Percentiles rank a stretch among this genome's conserved stretches.
These are phyloP conservation scores for Metschnikowia colocasiae DNA, from an alignment of 805 yeast genomes.

Conservation along the genomic window DNA sequence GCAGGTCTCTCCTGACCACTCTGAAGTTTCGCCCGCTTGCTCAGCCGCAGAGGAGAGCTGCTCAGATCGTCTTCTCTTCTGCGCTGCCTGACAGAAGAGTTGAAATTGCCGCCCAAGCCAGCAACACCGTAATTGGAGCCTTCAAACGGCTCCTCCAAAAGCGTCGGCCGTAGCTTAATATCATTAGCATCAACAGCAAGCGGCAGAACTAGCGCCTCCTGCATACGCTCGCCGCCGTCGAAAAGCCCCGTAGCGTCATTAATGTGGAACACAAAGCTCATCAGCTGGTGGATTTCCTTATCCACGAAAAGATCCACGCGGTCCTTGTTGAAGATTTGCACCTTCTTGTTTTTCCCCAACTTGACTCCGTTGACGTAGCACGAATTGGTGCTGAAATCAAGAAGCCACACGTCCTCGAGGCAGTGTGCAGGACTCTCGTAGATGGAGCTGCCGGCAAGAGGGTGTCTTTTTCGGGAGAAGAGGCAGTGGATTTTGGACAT, in stretches of 20 bases:
- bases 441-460: conserved; percentile 45
- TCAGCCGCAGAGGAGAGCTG: conserved; percentile 19
- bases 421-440: conserved; percentile 73
- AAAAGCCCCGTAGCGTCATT: conserved; percentile 63
- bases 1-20: conserved; percentile 26
- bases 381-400: conserved; percentile 77
- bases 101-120: conserved; percentile 31
- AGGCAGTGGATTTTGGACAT: conserved; percentile 84
- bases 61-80: conserved; percentile 21
- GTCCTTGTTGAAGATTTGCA: conserved; percentile 62
- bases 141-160: conserved; percentile 16
- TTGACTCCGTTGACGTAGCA: conserved; percentile 63
- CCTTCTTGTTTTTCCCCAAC: conserved; percentile 61
- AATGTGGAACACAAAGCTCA: conserved; percentile 53
- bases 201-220: conserved; percentile 21
- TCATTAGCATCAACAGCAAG: conserved; percentile 27
- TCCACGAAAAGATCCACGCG: conserved; percentile 64
- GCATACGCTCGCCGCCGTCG: conserved; percentile 41
- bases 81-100: conserved; percentile 27
- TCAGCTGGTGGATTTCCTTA: conserved; percentile 44
- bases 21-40: conserved; percentile 27
- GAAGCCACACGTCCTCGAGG: conserved; percentile 71
- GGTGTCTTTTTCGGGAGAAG: conserved; percentile 59
- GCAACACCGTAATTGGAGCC: conserved; percentile 11
- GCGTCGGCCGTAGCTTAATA: conserved; percentile 25